Conservation (phyloP, 176 grass and related monocot species). For the Stipa capillata region DNA sequence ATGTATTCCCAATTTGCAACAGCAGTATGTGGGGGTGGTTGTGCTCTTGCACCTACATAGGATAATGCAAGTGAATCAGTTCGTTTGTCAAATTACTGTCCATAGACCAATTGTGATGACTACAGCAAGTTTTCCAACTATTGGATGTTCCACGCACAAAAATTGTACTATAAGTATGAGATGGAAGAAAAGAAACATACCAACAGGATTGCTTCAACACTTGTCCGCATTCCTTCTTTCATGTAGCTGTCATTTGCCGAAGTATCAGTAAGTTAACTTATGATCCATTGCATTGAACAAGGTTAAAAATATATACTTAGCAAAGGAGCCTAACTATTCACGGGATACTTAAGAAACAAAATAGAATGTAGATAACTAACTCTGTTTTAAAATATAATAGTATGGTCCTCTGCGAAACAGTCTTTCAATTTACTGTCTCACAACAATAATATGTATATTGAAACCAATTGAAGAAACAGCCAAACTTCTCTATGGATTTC, state of each 20-base stretch:
- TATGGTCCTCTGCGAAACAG: too few relatives aligned
- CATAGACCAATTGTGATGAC: background rate
- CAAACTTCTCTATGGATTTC: background rate
- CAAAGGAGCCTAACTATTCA: background rate
- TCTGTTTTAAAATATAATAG: too few relatives aligned
- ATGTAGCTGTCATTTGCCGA: constrained; percentile 62
- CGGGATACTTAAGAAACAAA: background rate
- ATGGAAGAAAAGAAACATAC: constrained; percentile 22
- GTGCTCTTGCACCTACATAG: constrained; percentile 81
- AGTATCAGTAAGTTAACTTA: background rate
- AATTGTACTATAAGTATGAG: background rate
- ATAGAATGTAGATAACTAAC: background rate
- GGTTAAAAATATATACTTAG: background rate
- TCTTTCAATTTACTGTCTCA: too few relatives aligned
- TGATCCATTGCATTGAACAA: background rate
- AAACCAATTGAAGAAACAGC: background rate
- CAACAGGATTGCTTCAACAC: constrained; percentile 91
- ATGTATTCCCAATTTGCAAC: constrained; percentile 95
- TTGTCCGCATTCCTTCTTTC: constrained; percentile 97
- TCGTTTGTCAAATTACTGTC: background rate
- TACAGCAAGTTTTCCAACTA: background rate
- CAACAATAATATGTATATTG: background rate
- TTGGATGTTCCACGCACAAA: background rate
- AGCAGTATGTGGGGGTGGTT: constrained; percentile 84
- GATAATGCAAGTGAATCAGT: constrained; percentile 10